phyloP scores from a whole-genome alignment of 2,329 filamentous ascomycete genomes.

The Xylaria arbuscula region DNA sequence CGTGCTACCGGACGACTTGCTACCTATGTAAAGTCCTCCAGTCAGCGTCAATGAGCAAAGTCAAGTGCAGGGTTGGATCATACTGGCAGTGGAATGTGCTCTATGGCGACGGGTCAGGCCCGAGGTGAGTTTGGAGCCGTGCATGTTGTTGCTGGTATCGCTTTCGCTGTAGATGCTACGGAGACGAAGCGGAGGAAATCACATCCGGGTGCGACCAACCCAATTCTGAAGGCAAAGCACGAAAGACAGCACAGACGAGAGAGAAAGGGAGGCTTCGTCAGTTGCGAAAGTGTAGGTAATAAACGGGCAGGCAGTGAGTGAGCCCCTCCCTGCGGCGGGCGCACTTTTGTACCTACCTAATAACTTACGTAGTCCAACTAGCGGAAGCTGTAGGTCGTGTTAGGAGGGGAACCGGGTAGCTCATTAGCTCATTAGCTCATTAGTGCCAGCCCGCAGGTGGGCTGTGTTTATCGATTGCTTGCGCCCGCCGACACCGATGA shows the following conservation, averaged over 20 bases:
- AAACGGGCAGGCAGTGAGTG: neutral
- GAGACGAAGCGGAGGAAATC: constrained; percentile 1
- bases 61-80: constrained; percentile 22
- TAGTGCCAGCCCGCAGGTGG: constrained; percentile 24
- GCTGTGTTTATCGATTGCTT: constrained; percentile 40
- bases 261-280: constrained; percentile 6
- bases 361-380: neutral
- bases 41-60: constrained; percentile 18
- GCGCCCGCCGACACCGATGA: constrained; percentile 35
- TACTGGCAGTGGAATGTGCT: constrained; percentile 48
- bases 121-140: constrained; percentile 45
- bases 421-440: constrained; percentile 4
- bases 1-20: constrained; percentile 60
- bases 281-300: constrained; percentile 13
- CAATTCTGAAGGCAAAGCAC: neutral
- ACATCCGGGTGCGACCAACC: neutral
- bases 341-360: constrained; percentile 17
- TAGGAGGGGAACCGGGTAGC: neutral
- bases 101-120: constrained; percentile 46
- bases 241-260: neutral
- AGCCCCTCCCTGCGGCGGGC: constrained; percentile 21
- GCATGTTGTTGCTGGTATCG: constrained; percentile 38
- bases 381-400: neutral
- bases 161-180: neutral
- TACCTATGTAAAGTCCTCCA: constrained; percentile 40